These are phyloP conservation scores for Cudoniella acicularis DNA, from an alignment of 495 filamentous ascomycete species.

Conservation along the genomic window DNA sequence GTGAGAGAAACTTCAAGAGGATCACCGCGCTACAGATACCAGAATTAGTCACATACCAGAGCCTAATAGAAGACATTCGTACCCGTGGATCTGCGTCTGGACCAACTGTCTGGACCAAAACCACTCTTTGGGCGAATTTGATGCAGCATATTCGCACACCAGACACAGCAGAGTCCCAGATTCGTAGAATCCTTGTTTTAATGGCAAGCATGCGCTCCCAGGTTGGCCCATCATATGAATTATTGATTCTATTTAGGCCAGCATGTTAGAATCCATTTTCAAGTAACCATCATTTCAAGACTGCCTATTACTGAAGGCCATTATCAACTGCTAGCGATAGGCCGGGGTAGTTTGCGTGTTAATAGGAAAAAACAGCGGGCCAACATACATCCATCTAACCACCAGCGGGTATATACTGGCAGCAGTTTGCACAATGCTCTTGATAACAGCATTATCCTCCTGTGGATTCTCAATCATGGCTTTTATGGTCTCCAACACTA, in stretches of 20 bases:
- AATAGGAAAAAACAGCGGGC: neutral
- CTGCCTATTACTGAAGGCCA: too few species aligned
- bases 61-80: conserved; percentile 30
- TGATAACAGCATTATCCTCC: conserved; percentile 72
- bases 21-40: conserved; percentile 59
- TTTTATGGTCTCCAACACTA: conserved; percentile 70
- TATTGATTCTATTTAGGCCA: conserved; percentile 62
- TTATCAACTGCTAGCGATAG: too few species aligned
- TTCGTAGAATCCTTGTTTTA: conserved; percentile 79
- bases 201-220: conserved; percentile 89
- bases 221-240: conserved; percentile 68
- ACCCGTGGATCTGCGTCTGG: conserved; percentile 81
- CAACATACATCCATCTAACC: conserved; percentile 87
- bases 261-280: conserved; percentile 25
- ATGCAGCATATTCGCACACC: conserved; percentile 88
- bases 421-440: conserved; percentile 76
- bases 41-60: conserved; percentile 3
- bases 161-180: conserved; percentile 78
- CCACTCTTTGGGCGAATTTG: conserved; percentile 92
- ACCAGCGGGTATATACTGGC: conserved; percentile 89
- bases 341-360: neutral
- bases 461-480: conserved; percentile 67
- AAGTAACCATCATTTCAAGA: too few species aligned
- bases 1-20: conserved; percentile 83
- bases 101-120: conserved; percentile 86